These are phyloP conservation scores for Aspergillus melleus DNA, from an alignment of 2,329 filamentous ascomycete genomes.

Conservation along the genomic window DNA sequence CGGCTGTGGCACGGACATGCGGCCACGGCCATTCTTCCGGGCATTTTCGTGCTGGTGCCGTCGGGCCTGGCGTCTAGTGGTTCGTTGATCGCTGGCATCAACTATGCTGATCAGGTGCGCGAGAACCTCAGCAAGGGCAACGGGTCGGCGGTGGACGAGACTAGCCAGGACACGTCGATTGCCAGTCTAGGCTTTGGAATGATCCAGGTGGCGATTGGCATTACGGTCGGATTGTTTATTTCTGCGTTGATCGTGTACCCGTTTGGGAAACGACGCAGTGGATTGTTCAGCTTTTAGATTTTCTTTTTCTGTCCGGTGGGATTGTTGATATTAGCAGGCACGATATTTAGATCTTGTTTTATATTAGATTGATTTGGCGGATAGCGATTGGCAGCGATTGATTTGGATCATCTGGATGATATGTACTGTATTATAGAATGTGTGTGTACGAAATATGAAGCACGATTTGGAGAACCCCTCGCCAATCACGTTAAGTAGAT, in stretches of 20 bases:
- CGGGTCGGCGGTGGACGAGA: background rate
- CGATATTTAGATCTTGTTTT: background rate
- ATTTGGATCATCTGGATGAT: background rate
- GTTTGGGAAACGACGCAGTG: slow-evolving; percentile 40
- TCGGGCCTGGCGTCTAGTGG: slow-evolving; percentile 58
- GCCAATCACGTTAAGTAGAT: no score
- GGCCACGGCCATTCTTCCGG: slow-evolving; percentile 79
- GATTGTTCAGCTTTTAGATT: slow-evolving; percentile 37
- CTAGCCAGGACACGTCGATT: slow-evolving; percentile 20
- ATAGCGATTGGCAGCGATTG: background rate
- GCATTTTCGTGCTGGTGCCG: slow-evolving; percentile 71
- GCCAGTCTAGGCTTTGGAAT: slow-evolving; percentile 41
- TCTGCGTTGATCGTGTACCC: slow-evolving; percentile 43
- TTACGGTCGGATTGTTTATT: slow-evolving; percentile 42
- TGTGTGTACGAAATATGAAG: background rate
- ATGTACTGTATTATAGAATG: background rate
- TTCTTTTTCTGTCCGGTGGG: no score
- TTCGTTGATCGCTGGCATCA: slow-evolving; percentile 55
- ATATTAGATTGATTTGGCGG: background rate
- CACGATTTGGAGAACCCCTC: background rate
- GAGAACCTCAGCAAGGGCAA: slow-evolving; percentile 17
- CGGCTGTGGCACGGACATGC: slow-evolving; percentile 72
- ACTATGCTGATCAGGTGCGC: slow-evolving; percentile 55
- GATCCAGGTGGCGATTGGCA: slow-evolving; percentile 43
- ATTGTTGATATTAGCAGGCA: background rate